phyloP scores from a whole-genome alignment of 73 alveolate genomes.

The Paramecium biaurelia region DNA sequence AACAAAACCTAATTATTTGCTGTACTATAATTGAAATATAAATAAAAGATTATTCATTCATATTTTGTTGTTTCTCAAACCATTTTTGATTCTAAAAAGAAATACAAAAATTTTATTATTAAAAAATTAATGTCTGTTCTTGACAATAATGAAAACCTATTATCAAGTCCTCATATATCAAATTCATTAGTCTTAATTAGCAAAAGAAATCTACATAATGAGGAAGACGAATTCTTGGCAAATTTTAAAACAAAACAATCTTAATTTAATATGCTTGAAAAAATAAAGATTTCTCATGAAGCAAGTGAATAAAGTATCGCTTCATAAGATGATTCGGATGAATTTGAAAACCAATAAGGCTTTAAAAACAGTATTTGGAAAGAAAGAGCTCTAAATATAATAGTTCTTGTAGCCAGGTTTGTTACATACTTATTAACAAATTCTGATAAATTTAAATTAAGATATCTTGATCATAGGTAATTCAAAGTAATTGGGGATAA shows the following conservation, averaged over 20 bases:
- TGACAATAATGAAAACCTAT: neutral
- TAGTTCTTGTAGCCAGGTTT: conserved; percentile 27
- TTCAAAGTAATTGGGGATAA: conserved; percentile 13
- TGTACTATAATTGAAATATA: too few relatives aligned
- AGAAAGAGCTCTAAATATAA: conserved; percentile 24
- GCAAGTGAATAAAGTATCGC: neutral
- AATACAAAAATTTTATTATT: neutral
- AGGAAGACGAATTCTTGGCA: neutral
- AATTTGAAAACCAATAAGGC: neutral
- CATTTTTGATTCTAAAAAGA: neutral
- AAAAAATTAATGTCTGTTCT: neutral
- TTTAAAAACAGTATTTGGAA: conserved; percentile 25
- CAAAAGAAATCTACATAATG: neutral
- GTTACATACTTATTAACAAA: conserved; percentile 13
- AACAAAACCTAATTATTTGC: neutral
- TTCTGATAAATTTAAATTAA: conserved; percentile 36
- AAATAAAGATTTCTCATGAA: neutral
- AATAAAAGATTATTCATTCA: neutral
- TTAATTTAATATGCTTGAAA: conserved; percentile 12
- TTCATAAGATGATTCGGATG: conserved; percentile 27
- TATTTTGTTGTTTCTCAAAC: too few relatives aligned
- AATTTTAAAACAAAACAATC: neutral
- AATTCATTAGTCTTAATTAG: neutral
- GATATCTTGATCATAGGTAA: conserved; percentile 1
- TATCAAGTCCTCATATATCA: neutral